These are phyloP conservation scores for Paramecium caudatum DNA, from an alignment of 73 alveolate species.

Conservation along the genomic window DNA sequence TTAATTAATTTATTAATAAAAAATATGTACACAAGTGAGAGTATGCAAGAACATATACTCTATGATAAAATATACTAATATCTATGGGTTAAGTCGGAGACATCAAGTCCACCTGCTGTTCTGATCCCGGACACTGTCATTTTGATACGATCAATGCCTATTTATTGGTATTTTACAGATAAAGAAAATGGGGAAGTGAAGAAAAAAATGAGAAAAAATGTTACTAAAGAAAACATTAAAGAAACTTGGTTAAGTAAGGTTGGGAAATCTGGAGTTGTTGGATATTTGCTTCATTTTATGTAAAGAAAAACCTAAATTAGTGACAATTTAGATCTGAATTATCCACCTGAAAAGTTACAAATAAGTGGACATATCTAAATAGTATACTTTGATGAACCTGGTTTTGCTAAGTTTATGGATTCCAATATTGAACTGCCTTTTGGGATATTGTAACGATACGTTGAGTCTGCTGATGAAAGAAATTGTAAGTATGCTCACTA, in stretches of 20 bases:
- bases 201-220: slow-evolving; percentile 56
- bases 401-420: slow-evolving; percentile 18
- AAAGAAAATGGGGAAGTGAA: slow-evolving; percentile 57
- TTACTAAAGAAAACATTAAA: slow-evolving; percentile 57
- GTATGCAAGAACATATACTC: slow-evolving; percentile 57
- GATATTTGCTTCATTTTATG: slow-evolving; percentile 59
- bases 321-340: slow-evolving; percentile 57
- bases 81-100: slow-evolving; percentile 62
- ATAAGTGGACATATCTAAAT: slow-evolving; percentile 52
- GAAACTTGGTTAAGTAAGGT: slow-evolving; percentile 49
- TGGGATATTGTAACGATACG: slow-evolving; percentile 64
- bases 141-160: slow-evolving; percentile 54
- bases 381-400: slow-evolving; percentile 30
- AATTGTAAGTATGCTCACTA: not conserved
- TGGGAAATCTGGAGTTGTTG: slow-evolving; percentile 65
- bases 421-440: slow-evolving; percentile 22
- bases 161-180: slow-evolving; percentile 65
- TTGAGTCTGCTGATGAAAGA: slow-evolving; percentile 62
- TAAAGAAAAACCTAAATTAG: not conserved
- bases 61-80: slow-evolving; percentile 64
- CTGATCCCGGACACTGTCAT: slow-evolving; percentile 63
- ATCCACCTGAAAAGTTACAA: slow-evolving; percentile 43
- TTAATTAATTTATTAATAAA: not conserved
- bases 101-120: slow-evolving; percentile 65
- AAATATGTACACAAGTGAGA: slow-evolving; percentile 47